phyloP scores from a whole-genome alignment of 176 grass and related monocot genomes.

The Ensete glaucum region DNA sequence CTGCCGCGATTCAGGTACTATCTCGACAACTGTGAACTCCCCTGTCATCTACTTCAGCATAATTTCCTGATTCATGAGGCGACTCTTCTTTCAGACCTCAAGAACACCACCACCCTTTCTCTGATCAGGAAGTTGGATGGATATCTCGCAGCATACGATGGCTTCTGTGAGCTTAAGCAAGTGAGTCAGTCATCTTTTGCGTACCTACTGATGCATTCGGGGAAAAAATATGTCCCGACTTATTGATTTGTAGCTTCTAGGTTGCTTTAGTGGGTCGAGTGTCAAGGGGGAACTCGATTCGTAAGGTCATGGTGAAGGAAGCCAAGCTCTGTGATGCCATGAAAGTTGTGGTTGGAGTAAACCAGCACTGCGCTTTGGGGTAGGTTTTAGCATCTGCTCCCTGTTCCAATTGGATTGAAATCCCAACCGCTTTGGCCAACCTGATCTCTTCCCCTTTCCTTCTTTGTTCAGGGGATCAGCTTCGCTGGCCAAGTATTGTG shows the following conservation, averaged over 20 bases:
- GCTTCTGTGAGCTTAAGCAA: conserved; percentile 53
- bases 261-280: conserved; percentile 71
- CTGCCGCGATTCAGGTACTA: conserved; percentile 77
- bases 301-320: conserved; percentile 76
- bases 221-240: not conserved
- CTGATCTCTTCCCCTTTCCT: conserved; percentile 10
- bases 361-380: conserved; percentile 72
- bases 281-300: conserved; percentile 65
- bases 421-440: conserved; percentile 16
- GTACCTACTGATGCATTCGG: conserved; percentile 4
- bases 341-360: conserved; percentile 65
- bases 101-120: conserved; percentile 61
- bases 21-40: not conserved
- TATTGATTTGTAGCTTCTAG: conserved; percentile 34
- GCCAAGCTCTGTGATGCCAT: conserved; percentile 68
- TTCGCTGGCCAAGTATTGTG: conserved; percentile 78
- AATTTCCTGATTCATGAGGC: not conserved
- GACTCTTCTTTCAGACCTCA: conserved; percentile 31
- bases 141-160: conserved; percentile 57
- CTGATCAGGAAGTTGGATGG: conserved; percentile 74
- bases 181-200: conserved; percentile 25
- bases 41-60: not conserved
- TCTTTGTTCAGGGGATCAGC: conserved; percentile 47
- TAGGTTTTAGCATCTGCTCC: conserved; percentile 31
- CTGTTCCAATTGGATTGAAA: conserved; percentile 33